Base-by-base conservation (phyloP, 306 rosid genomes). In the cucumber (Cucumis sativus) region DNA sequence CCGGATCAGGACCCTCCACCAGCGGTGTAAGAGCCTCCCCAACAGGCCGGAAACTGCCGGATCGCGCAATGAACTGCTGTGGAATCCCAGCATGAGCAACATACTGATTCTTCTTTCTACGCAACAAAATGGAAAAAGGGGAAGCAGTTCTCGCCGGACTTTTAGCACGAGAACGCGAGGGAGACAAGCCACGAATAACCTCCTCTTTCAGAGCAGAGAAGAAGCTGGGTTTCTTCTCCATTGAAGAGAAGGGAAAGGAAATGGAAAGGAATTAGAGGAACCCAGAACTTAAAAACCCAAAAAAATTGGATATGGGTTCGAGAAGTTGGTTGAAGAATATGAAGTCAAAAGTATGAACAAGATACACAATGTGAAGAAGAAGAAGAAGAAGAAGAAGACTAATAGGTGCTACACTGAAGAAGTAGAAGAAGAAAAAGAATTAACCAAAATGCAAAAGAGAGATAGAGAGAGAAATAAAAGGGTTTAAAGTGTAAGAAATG, bases 181-280 rank as follows among this genome's bases (percentile, higher is more conserved):
- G 99, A 37, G 98, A 92, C 40, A 96, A 84, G 1, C 99, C 98
- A 2, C 99, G 93, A 61, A 96, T 95, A 7, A 96, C 97, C 54
- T 96, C 98, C 15, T 92, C 93, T 81, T 91, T 96, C 14, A 96
- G 84, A 39, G 92, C 87, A 0, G 99, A 87, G 97, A 96, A 92
- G 85, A 96, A 96, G 20, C 97, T 88, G 45, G 88, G 98, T 78
- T 91, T 96, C 90, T 85, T 91, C 86, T 92, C 99, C 99, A 91
- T 92, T 14, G 17, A 20, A 30, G 43, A 64, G 69, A 20, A 59
- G 68, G 41, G 55, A 4, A 76, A 76, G 14, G 15, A 59, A 58
- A 76, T 35, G 20, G 12, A 2, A 13, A 25, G 17, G 55, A 60
- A 43, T 62, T 8, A 25, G 40, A 76, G 60, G 41, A 76, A 60